Evolutionary conservation across 495 filamentous ascomycete genomes (phyloP).

Genomic region (Penicillium parvum): DNA sequence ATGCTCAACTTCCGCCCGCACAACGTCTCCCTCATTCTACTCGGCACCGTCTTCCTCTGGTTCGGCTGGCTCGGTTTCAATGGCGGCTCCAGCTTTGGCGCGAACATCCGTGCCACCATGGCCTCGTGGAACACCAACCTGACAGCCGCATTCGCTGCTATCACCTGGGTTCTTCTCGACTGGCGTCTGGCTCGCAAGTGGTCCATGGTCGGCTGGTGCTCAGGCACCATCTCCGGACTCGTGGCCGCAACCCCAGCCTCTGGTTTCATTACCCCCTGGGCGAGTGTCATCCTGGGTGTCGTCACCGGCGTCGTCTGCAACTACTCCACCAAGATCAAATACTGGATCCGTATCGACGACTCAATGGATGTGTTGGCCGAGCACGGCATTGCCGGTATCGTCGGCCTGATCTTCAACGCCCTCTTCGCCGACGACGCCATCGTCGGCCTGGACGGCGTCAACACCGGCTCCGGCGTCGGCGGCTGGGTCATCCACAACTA

Average conservation of each 20-base stretch:
- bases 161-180: constrained; percentile 90
- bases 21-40: constrained; percentile 95
- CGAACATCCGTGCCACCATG: constrained; percentile 91
- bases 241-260: constrained; percentile 90
- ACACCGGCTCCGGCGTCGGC: constrained; percentile 64
- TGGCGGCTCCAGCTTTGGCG: constrained; percentile 93
- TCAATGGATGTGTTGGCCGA: constrained; percentile 98
- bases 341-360: constrained; percentile 91
- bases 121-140: constrained; percentile 97
- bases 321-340: constrained; percentile 96
- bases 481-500: constrained; percentile 89
- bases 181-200: constrained; percentile 94
- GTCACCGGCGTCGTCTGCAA: constrained; percentile 85
- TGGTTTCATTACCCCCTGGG: constrained; percentile 87
- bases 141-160: constrained; percentile 81
- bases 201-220: constrained; percentile 99
- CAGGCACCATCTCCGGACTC: constrained; percentile 82
- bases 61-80: constrained; percentile 99
- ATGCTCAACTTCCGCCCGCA: constrained; percentile 94
- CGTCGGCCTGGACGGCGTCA: constrained; percentile 91
- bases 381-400: constrained; percentile 90
- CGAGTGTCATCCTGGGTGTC: constrained; percentile 77
- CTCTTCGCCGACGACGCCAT: constrained; percentile 85
- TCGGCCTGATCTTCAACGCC: constrained; percentile 90
- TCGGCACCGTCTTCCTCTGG: constrained; percentile 94